Conservation (phyloP, 2,329 filamentous ascomycete species). For the Podosphaera aphanis region DNA sequence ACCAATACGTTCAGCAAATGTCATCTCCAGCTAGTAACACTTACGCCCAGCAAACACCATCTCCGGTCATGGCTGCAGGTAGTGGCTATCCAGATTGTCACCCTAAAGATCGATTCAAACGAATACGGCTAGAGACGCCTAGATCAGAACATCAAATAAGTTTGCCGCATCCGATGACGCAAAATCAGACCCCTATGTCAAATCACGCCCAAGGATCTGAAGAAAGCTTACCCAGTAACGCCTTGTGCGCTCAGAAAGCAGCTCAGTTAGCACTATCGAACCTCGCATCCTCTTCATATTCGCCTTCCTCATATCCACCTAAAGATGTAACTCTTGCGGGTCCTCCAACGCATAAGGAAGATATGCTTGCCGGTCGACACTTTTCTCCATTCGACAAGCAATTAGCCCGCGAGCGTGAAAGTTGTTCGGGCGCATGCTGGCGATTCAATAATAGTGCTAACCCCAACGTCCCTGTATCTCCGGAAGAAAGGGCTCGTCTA, state of each 20-base stretch:
- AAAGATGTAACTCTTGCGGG: slow-evolving; percentile 84
- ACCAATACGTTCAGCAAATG: no score
- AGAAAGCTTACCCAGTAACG: slow-evolving; percentile 13
- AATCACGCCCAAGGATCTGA: slow-evolving; percentile 14
- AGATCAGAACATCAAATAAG: no score
- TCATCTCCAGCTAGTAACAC: slow-evolving; percentile 28
- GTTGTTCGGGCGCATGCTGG: slow-evolving; percentile 61
- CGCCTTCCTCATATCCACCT: slow-evolving; percentile 41
- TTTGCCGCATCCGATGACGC: slow-evolving; percentile 20
- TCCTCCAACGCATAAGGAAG: slow-evolving; percentile 57
- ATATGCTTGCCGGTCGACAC: slow-evolving; percentile 63
- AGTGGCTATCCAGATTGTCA: slow-evolving; percentile 16
- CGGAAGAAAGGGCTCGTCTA: slow-evolving; percentile 41
- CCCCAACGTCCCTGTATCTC: slow-evolving; percentile 46
- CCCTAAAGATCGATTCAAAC: slow-evolving; percentile 31
- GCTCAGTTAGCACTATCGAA: slow-evolving; percentile 16
- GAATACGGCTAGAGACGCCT: slow-evolving; percentile 8
- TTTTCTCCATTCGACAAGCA: slow-evolving; percentile 61
- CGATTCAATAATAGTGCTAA: slow-evolving; percentile 70
- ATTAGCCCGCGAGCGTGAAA: slow-evolving; percentile 61
- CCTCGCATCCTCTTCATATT: slow-evolving; percentile 17
- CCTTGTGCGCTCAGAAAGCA: slow-evolving; percentile 13
- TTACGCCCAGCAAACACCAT: slow-evolving; percentile 26
- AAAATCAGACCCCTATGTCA: slow-evolving; percentile 23
- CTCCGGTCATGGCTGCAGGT: slow-evolving; percentile 32